Percentiles rank a stretch among this genome's conserved stretches.
These are phyloP conservation scores for Escovopsis sp. DNA, from an alignment of 2,329 filamentous ascomycete genomes.

Conservation along the genomic window DNA sequence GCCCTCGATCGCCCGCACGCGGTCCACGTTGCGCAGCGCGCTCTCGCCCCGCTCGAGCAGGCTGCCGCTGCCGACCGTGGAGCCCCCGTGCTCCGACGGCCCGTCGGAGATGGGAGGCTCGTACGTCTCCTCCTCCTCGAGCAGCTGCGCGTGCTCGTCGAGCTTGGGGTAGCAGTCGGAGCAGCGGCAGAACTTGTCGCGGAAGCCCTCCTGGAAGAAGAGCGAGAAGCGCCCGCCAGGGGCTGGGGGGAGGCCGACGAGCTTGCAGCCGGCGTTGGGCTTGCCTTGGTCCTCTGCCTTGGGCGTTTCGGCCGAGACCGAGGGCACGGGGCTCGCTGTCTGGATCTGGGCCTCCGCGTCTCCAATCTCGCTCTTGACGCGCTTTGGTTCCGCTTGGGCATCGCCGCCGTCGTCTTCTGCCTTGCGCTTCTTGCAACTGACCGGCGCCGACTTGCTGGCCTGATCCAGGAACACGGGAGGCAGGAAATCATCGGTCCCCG, in stretches of 20 bases:
- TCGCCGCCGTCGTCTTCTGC: constrained; percentile 32
- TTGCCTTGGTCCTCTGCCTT: neutral
- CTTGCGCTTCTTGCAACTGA: constrained; percentile 48
- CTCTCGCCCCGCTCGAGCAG: constrained; percentile 86
- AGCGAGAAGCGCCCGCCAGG: constrained; percentile 56
- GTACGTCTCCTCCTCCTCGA: constrained; percentile 90
- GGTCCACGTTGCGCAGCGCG: constrained; percentile 79
- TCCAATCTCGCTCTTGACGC: constrained; percentile 30
- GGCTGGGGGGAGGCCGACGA: constrained; percentile 39
- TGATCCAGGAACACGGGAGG: constrained; percentile 45
- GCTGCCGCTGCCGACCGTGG: constrained; percentile 59
- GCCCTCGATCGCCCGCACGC: constrained; percentile 84
- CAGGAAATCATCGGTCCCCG: constrained; percentile 65
- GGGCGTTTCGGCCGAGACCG: neutral
- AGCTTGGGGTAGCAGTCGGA: constrained; percentile 63
- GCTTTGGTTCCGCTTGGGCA: constrained; percentile 30
- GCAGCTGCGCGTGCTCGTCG: constrained; percentile 58
- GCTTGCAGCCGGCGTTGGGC: constrained; percentile 36
- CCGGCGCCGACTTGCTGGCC: neutral
- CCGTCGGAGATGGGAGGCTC: constrained; percentile 71
- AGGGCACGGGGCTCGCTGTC: neutral
- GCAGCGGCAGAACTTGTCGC: constrained; percentile 71
- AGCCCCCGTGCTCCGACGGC: constrained; percentile 36
- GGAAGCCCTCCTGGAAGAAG: constrained; percentile 69
- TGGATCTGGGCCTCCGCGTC: constrained; percentile 4